Conservation (phyloP, 345 rosid genomes). For the Balakata baccata region DNA sequence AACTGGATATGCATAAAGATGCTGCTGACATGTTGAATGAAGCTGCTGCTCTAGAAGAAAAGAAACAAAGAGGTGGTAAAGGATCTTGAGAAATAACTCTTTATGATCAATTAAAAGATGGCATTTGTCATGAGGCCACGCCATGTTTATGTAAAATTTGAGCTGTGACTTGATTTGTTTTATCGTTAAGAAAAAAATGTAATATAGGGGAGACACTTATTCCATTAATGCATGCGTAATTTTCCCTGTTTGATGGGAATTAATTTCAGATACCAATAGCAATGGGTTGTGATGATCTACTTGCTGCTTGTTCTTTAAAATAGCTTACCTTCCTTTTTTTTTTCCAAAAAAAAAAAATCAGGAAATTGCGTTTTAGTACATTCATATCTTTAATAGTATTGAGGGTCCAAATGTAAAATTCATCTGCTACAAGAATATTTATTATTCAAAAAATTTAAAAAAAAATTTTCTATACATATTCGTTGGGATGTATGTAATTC, state of each 20-base stretch:
- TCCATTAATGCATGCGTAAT: slow-evolving; percentile 21
- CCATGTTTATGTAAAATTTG: slow-evolving; percentile 36
- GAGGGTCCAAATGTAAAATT: no score
- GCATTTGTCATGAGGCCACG: no score
- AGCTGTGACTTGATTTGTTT: slow-evolving; percentile 29
- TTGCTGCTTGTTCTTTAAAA: not conserved
- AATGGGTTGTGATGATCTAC: not conserved
- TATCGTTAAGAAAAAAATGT: not conserved
- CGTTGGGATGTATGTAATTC: no score
- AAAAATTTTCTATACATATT: no score
- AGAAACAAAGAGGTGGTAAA: slow-evolving; percentile 69
- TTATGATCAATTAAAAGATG: no score
- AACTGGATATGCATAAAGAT: slow-evolving; percentile 90
- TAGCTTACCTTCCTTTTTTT: no score
- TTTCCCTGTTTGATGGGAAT: slow-evolving; percentile 1
- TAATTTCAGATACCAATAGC: not conserved
- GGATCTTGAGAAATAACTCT: slow-evolving; percentile 35
- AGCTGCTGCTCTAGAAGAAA: slow-evolving; percentile 81
- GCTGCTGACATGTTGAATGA: slow-evolving; percentile 94
- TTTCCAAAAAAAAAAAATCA: no score
- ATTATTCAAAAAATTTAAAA: no score
- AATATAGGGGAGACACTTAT: slow-evolving; percentile 3
- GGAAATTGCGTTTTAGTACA: no score
- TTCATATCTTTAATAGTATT: no score
- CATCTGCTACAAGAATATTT: no score